Percentiles rank a stretch among this genome's conserved stretches.
These are phyloP conservation scores for Phallus indusiatus DNA, from an alignment of 768 basidiomycete genomes.

Conservation along the genomic window DNA sequence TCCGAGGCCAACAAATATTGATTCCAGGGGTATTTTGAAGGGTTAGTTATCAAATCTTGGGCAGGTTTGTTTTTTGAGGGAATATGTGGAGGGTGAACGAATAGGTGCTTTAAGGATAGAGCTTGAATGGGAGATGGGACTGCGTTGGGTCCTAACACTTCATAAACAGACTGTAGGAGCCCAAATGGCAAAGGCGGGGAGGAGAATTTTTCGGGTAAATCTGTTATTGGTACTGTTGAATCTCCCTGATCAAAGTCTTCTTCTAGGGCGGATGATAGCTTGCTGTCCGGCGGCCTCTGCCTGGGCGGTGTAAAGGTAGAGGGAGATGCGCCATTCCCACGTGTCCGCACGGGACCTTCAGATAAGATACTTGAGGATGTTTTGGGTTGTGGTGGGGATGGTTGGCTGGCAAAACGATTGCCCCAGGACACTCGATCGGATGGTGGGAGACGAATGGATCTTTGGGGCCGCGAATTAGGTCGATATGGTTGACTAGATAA, in stretches of 20 bases:
- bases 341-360: not conserved
- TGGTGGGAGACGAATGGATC: not conserved
- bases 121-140: constrained; percentile 74
- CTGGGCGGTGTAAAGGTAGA: too few species aligned
- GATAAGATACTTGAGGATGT: too few species aligned
- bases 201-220: constrained; percentile 30
- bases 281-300: not conserved
- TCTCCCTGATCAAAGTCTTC: not conserved
- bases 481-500: not conserved
- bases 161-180: constrained; percentile 46
- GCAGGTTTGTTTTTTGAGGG: not conserved
- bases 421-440: not conserved
- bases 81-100: constrained; percentile 22
- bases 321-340: not conserved
- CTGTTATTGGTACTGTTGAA: not conserved
- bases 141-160: constrained; percentile 46
- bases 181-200: constrained; percentile 66
- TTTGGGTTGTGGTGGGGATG: too few species aligned
- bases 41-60: not conserved
- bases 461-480: not conserved
- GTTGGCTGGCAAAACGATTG: too few species aligned
- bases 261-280: not conserved
- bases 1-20: constrained; percentile 72
- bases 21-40: constrained; percentile 11
- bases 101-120: constrained; percentile 56